Percentiles rank a stretch among this genome's conserved stretches.
phyloP scores from a whole-genome alignment of 495 filamentous ascomycete genomes.

The Annulohypoxylon nitens region DNA sequence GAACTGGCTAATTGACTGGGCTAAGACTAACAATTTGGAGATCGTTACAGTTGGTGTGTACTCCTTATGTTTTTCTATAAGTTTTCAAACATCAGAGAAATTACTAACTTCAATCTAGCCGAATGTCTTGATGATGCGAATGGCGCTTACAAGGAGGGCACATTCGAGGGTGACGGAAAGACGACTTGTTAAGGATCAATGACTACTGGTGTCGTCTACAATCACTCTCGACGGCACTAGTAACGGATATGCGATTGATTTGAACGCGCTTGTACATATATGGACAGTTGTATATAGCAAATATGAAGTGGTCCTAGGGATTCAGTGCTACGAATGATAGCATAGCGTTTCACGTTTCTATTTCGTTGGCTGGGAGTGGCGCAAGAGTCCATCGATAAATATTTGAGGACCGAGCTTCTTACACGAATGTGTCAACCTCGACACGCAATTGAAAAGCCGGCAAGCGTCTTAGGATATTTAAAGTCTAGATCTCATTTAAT shows the following conservation, averaged over 20 bases:
- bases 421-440: no score
- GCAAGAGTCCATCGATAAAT: no score
- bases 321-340: neutral
- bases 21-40: constrained; percentile 63
- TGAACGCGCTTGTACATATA: neutral
- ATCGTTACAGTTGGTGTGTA: constrained; percentile 66
- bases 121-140: constrained; percentile 64
- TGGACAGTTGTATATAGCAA: constrained; percentile 3
- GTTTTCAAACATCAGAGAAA: neutral
- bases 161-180: constrained; percentile 50
- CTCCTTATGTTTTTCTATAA: no score
- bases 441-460: no score
- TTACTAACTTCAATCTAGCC: constrained; percentile 52
- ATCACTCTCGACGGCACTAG: no score
- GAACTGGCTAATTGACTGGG: constrained; percentile 67
- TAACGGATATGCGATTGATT: no score
- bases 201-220: no score
- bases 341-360: neutral
- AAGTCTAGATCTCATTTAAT: no score
- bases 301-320: neutral
- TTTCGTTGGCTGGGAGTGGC: neutral
- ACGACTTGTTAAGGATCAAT: constrained; percentile 40
- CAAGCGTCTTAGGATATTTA: no score
- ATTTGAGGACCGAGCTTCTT: no score
- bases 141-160: constrained; percentile 60